These are phyloP conservation scores for Bretschneidera sinensis DNA, from an alignment of 345 rosid species.

Conservation along the genomic window DNA sequence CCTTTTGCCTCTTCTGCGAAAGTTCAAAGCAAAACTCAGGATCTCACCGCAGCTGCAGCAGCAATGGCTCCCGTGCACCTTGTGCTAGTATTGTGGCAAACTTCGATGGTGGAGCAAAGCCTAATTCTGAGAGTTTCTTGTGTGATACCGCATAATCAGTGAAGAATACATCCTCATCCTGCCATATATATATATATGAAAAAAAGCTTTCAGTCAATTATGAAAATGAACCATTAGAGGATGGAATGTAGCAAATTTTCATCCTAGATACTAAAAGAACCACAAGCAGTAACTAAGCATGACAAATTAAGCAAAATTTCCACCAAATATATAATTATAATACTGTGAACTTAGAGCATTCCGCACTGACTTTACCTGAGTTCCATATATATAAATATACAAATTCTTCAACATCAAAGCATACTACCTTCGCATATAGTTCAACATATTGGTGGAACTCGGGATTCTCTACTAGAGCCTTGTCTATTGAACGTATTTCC, in stretches of 20 bases:
- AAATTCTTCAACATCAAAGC: too few species aligned
- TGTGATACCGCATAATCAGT: slow-evolving; percentile 69
- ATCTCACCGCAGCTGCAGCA: slow-evolving; percentile 40
- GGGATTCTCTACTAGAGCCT: slow-evolving; percentile 54
- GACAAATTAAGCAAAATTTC: neutral
- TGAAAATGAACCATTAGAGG: neutral
- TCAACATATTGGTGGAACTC: slow-evolving; percentile 44
- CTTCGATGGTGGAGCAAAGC: slow-evolving; percentile 38
- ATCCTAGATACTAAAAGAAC: too few species aligned
- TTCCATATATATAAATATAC: too few species aligned
- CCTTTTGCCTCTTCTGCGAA: too few species aligned
- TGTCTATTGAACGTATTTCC: slow-evolving; percentile 78
- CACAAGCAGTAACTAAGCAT: too few species aligned
- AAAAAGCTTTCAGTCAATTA: neutral
- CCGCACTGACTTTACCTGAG: too few species aligned
- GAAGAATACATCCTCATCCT: slow-evolving; percentile 84
- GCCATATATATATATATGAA: too few species aligned
- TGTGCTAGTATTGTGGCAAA: slow-evolving; percentile 19
- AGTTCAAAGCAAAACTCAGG: slow-evolving; percentile 34
- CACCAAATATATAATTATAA: too few species aligned
- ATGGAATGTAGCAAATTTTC: neutral
- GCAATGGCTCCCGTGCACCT: slow-evolving; percentile 31
- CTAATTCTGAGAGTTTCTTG: slow-evolving; percentile 84
- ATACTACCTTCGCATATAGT: slow-evolving; percentile 65
- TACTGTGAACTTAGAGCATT: too few species aligned